Conservation (phyloP, 2,329 filamentous ascomycete genomes). For the Microcyclosporella mali region DNA sequence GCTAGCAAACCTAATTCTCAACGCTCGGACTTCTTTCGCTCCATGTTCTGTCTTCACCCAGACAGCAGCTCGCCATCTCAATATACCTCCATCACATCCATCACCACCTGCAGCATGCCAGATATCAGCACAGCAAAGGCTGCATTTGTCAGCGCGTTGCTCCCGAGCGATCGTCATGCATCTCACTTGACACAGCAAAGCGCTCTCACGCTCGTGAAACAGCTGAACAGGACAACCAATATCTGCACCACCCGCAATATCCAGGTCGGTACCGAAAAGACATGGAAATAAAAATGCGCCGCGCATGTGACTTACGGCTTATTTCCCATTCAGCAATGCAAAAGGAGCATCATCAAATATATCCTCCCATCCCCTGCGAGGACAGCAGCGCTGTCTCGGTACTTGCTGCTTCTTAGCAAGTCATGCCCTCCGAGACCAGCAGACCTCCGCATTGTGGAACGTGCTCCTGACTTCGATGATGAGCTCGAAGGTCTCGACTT, state of each 20-base stretch:
- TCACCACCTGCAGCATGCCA: too few relatives aligned
- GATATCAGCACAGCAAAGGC: too few relatives aligned
- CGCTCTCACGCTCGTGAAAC: slow-evolving; percentile 5
- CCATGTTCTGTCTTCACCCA: too few relatives aligned
- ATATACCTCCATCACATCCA: too few relatives aligned
- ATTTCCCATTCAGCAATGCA: slow-evolving; percentile 17
- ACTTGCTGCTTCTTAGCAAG: slow-evolving; percentile 15
- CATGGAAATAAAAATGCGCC: not conserved
- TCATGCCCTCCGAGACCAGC: slow-evolving; percentile 7
- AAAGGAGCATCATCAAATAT: slow-evolving; percentile 13
- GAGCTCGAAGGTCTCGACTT: slow-evolving; percentile 11
- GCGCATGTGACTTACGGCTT: slow-evolving; percentile 12
- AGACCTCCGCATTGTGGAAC: not conserved
- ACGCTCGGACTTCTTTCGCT: too few relatives aligned
- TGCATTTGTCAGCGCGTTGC: too few relatives aligned
- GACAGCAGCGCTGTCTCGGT: slow-evolving; percentile 13
- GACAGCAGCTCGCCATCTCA: too few relatives aligned
- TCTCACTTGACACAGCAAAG: not conserved
- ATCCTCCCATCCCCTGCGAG: slow-evolving; percentile 12
- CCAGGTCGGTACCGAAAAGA: slow-evolving; percentile 17
- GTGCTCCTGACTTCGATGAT: not conserved
- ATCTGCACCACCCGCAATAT: slow-evolving; percentile 18
- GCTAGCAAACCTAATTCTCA: too few relatives aligned
- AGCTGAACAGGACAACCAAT: slow-evolving; percentile 17
- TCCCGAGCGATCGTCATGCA: too few relatives aligned